phyloP scores from a whole-genome alignment of 2,329 filamentous ascomycete genomes.

The Drechslerella stenobrocha region DNA sequence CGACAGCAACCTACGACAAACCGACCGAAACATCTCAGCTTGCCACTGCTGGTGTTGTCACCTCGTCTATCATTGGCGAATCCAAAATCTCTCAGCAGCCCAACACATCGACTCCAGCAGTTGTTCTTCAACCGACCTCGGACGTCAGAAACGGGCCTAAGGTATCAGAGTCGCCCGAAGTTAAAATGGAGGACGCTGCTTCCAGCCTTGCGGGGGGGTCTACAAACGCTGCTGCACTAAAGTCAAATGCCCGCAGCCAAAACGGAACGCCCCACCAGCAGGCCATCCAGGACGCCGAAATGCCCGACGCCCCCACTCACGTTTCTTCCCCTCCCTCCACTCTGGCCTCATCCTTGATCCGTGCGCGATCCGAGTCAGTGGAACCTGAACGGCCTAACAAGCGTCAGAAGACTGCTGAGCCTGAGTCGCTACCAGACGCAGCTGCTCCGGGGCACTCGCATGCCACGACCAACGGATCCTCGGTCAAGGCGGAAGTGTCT shows the following conservation, averaged over 20 bases:
- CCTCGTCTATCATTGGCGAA: slow-evolving; percentile 40
- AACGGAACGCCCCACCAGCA: slow-evolving; percentile 58
- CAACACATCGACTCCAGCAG: slow-evolving; percentile 48
- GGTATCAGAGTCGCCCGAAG: slow-evolving; percentile 23
- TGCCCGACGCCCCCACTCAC: slow-evolving; percentile 61
- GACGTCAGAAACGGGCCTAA: slow-evolving; percentile 31
- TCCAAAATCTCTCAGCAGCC: slow-evolving; percentile 33
- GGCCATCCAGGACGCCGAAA: slow-evolving; percentile 58
- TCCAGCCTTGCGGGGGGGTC: slow-evolving; percentile 4
- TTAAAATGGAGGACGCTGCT: slow-evolving; percentile 36
- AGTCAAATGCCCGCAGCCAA: slow-evolving; percentile 56
- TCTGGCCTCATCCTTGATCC: slow-evolving; percentile 67
- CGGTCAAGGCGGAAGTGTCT: slow-evolving; percentile 11
- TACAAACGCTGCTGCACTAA: slow-evolving; percentile 22
- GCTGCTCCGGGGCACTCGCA: slow-evolving; percentile 58
- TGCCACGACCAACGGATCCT: slow-evolving; percentile 54
- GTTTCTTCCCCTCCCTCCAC: slow-evolving; percentile 54
- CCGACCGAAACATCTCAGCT: slow-evolving; percentile 7
- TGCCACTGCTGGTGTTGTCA: slow-evolving; percentile 13
- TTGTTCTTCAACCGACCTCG: slow-evolving; percentile 32
- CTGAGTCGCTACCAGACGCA: slow-evolving; percentile 57
- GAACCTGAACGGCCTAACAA: slow-evolving; percentile 72
- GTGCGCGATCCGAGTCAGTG: slow-evolving; percentile 73
- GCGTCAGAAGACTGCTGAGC: slow-evolving; percentile 71
- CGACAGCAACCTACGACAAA: slow-evolving; percentile 48